Evolutionary conservation across 2,329 filamentous ascomycete species (phyloP).

Genomic region (Acarospora socialis): DNA sequence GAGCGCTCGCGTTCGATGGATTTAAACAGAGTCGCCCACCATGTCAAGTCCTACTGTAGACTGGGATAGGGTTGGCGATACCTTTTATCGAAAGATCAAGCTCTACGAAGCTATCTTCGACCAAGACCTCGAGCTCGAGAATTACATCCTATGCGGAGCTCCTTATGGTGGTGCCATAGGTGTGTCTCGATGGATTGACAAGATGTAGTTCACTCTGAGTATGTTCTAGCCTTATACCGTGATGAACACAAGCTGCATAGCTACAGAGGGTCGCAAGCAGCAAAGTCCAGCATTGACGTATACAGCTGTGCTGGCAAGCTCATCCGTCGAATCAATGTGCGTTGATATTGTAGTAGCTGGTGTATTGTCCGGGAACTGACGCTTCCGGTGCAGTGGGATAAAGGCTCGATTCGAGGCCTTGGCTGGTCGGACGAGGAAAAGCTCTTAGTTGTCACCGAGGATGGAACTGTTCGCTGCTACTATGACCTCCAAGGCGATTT

Average conservation of each 20-base stretch:
- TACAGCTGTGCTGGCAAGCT: slow-evolving; percentile 88
- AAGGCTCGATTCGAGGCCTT: slow-evolving; percentile 70
- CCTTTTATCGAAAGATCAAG: slow-evolving; percentile 89
- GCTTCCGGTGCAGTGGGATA: slow-evolving; percentile 53
- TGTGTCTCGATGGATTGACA: slow-evolving; percentile 30
- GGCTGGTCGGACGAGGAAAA: slow-evolving; percentile 97
- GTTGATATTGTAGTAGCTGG: slow-evolving; percentile 10
- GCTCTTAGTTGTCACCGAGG: slow-evolving; percentile 71
- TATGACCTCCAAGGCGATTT: slow-evolving; percentile 91
- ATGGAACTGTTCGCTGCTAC: slow-evolving; percentile 83
- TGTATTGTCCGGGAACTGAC: not conserved
- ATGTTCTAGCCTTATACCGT: slow-evolving; percentile 61
- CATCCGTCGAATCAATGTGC: slow-evolving; percentile 58
- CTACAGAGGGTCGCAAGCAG: slow-evolving; percentile 55
- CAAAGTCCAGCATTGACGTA: slow-evolving; percentile 79
- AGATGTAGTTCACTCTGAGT: slow-evolving; percentile 1
- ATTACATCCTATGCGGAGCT: slow-evolving; percentile 81
- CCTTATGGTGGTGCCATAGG: slow-evolving; percentile 88
- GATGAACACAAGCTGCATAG: slow-evolving; percentile 74
- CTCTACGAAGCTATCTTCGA: slow-evolving; percentile 91
- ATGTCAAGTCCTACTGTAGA: slow-evolving; percentile 58
- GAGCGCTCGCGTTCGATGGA: no score
- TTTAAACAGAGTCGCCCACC: not conserved
- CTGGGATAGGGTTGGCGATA: slow-evolving; percentile 88
- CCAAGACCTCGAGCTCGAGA: slow-evolving; percentile 84